Conservation (phyloP, 805 yeast genomes). For the Yarrowia alimentaria region DNA sequence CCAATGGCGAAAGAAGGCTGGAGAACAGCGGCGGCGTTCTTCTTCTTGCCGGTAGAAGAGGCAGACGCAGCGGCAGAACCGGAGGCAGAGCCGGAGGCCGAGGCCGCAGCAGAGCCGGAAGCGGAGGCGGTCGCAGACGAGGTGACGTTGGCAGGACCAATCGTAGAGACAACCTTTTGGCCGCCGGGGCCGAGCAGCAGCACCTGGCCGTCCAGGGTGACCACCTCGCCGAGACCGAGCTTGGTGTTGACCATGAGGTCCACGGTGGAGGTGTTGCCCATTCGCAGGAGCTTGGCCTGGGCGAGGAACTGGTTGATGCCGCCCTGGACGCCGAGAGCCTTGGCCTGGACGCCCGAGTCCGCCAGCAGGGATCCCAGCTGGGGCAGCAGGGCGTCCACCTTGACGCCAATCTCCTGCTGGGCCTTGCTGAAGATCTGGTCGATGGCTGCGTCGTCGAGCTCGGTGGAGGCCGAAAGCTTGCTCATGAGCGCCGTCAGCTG, state of each 20-base stretch:
- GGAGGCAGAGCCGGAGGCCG: background rate
- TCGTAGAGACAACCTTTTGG: background rate
- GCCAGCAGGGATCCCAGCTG: constrained; percentile 2
- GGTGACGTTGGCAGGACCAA: constrained; percentile 11
- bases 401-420: constrained; percentile 10
- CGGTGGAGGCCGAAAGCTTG: background rate
- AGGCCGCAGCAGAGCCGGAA: background rate
- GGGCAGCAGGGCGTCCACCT: constrained; percentile 17
- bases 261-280: constrained; percentile 15
- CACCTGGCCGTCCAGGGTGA: constrained; percentile 5
- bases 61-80: constrained; percentile 7
- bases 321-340: constrained; percentile 24
- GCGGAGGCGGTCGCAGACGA: background rate
- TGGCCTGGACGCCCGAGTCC: constrained; percentile 13
- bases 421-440: constrained; percentile 21
- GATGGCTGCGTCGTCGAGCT: constrained; percentile 1
- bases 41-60: constrained; percentile 1
- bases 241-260: constrained; percentile 5
- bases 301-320: constrained; percentile 23
- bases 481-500: background rate
- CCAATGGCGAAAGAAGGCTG: constrained; percentile 1
- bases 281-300: constrained; percentile 5
- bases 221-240: constrained; percentile 10
- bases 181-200: constrained; percentile 21
- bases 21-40: constrained; percentile 2